Evolutionary conservation across 176 grass and related monocot species (phyloP).

Genomic region (Thalia dealbata): DNA sequence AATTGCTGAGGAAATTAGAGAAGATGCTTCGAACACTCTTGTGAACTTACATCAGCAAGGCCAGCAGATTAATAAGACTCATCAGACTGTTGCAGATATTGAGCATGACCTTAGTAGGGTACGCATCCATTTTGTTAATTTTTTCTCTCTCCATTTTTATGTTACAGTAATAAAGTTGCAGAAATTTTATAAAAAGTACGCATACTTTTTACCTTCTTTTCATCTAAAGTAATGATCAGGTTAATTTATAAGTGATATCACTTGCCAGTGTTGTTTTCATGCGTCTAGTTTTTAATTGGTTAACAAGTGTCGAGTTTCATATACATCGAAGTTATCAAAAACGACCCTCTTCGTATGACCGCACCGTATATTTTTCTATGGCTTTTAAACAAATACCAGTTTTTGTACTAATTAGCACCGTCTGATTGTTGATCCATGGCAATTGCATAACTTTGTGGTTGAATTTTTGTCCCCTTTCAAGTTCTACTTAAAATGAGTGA

Average conservation of each 20-base stretch:
- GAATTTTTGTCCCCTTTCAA: too few relatives aligned
- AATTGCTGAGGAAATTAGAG: constrained; percentile 83
- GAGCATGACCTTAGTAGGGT: constrained; percentile 82
- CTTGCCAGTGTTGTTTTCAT: too few relatives aligned
- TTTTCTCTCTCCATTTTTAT: background rate
- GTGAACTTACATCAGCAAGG: constrained; percentile 82
- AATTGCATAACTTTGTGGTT: background rate
- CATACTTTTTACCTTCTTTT: background rate
- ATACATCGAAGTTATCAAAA: too few relatives aligned
- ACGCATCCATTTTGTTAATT: background rate
- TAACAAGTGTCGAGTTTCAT: too few relatives aligned
- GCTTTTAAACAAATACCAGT: background rate
- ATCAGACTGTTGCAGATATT: constrained; percentile 66
- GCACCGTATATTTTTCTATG: too few relatives aligned
- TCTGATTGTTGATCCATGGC: background rate
- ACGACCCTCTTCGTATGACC: too few relatives aligned
- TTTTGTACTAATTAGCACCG: background rate
- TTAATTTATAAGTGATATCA: too few relatives aligned
- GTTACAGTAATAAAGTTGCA: background rate
- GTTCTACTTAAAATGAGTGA: too few relatives aligned
- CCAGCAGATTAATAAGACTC: constrained; percentile 65
- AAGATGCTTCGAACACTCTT: constrained; percentile 60
- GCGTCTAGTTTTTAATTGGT: too few relatives aligned
- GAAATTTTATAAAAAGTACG: background rate
- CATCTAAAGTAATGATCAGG: too few relatives aligned